Percentiles rank a stretch among this genome's conserved stretches.
These are phyloP conservation scores for Eremothecium cymbalariae DNA, from an alignment of 1,139 yeast species.

Conservation along the genomic window DNA sequence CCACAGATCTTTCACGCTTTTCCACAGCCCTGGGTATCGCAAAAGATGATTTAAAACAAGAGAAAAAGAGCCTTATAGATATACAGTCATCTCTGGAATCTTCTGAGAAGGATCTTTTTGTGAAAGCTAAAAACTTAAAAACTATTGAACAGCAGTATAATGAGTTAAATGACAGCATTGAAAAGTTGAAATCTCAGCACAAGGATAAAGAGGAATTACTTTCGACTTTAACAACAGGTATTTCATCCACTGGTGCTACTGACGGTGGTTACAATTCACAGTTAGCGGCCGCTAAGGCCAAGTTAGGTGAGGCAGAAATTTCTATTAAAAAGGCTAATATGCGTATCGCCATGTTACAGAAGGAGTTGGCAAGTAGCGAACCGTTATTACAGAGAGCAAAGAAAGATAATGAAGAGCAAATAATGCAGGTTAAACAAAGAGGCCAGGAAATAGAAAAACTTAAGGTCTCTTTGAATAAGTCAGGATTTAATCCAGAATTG, in stretches of 20 bases:
- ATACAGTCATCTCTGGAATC: slow-evolving; percentile 18
- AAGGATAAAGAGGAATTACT: slow-evolving; percentile 68
- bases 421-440: slow-evolving; percentile 40
- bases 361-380: slow-evolving; percentile 46
- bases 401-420: slow-evolving; percentile 41
- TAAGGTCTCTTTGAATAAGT: slow-evolving; percentile 39
- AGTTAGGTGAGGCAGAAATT: slow-evolving; percentile 47
- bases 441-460: slow-evolving; percentile 36
- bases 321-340: slow-evolving; percentile 53
- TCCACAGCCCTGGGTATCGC: slow-evolving; percentile 56
- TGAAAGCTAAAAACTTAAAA: slow-evolving; percentile 26
- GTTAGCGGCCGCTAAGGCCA: slow-evolving; percentile 55
- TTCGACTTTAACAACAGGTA: slow-evolving; percentile 82
- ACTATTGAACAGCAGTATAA: slow-evolving; percentile 38
- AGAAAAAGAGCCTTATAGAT: slow-evolving; percentile 27
- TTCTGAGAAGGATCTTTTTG: slow-evolving; percentile 22
- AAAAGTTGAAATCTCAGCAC: slow-evolving; percentile 41
- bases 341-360: slow-evolving; percentile 48
- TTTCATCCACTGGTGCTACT: slow-evolving; percentile 70
- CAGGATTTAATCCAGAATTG: slow-evolving; percentile 54
- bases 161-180: slow-evolving; percentile 38
- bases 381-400: slow-evolving; percentile 50
- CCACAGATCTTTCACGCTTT: slow-evolving; percentile 62
- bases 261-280: slow-evolving; percentile 79
- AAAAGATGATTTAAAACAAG: slow-evolving; percentile 47